These are phyloP conservation scores for Saccharomyces hybrid DNA, from an alignment of 1,139 yeast species.

Conservation along the genomic window DNA sequence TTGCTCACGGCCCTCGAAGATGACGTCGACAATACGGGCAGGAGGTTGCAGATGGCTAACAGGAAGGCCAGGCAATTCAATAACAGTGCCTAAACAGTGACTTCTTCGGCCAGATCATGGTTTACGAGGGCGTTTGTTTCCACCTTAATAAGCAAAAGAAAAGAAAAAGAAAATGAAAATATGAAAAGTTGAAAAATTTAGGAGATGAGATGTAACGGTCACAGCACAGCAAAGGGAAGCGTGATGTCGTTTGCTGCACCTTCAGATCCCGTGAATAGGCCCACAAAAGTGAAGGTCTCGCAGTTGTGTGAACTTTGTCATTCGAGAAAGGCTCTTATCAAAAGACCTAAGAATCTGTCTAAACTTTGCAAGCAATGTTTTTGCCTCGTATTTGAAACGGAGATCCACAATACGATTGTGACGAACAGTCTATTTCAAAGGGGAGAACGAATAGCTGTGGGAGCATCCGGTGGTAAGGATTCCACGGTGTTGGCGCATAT, in stretches of 20 bases:
- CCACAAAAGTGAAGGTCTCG: constrained; percentile 35
- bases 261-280: constrained; percentile 29
- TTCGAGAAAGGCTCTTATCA: constrained; percentile 75
- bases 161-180: too few species aligned
- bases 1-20: constrained; percentile 57
- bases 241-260: constrained; percentile 28
- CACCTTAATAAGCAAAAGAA: too few species aligned
- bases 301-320: constrained; percentile 80
- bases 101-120: too few species aligned
- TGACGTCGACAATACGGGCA: constrained; percentile 56
- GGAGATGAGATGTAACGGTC: not conserved
- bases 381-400: constrained; percentile 85
- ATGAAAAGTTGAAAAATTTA: too few species aligned
- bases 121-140: too few species aligned
- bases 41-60: constrained; percentile 57
- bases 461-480: constrained; percentile 98
- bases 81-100: constrained; percentile 5
- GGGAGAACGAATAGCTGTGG: constrained; percentile 91
- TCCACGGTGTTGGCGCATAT: constrained; percentile 91
- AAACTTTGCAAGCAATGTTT: constrained; percentile 91
- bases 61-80: constrained; percentile 43
- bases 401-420: constrained; percentile 82
- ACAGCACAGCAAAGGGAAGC: not conserved
- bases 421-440: constrained; percentile 59
- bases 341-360: constrained; percentile 89